Conservation (phyloP, 2,329 filamentous ascomycete species). For the Monosporascus sp. region DNA sequence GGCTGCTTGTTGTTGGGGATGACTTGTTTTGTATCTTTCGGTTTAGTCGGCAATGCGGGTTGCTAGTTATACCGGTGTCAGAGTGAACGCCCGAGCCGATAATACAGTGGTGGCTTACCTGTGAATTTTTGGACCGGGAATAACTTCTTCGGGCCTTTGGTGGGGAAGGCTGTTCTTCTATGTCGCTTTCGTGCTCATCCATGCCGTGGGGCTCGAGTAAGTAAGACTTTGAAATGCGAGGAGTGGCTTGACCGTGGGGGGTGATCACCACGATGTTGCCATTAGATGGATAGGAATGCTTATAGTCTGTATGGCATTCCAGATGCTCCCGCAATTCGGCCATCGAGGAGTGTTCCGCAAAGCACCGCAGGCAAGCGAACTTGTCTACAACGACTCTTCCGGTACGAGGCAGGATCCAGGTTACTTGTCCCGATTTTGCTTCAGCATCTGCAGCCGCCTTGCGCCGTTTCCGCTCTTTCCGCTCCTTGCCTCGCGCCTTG, state of each 20-base stretch:
- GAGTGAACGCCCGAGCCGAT: not conserved
- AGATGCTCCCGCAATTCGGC: slow-evolving; percentile 45
- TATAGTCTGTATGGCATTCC: slow-evolving; percentile 41
- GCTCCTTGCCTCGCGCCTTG: slow-evolving; percentile 48
- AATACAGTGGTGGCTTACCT: slow-evolving; percentile 10
- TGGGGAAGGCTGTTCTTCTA: slow-evolving; percentile 17
- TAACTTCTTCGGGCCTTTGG: slow-evolving; percentile 14
- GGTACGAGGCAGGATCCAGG: slow-evolving; percentile 42
- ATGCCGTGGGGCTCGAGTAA: slow-evolving; percentile 14
- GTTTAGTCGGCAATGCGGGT: slow-evolving; percentile 10
- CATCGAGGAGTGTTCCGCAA: slow-evolving; percentile 41
- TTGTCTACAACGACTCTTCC: slow-evolving; percentile 40
- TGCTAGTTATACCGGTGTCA: slow-evolving; percentile 11
- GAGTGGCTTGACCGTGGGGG: slow-evolving; percentile 19
- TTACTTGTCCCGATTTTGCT: slow-evolving; percentile 30
- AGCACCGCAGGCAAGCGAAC: slow-evolving; percentile 48
- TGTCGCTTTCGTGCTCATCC: slow-evolving; percentile 22
- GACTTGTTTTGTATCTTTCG: slow-evolving; percentile 30
- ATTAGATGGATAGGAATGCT: slow-evolving; percentile 32
- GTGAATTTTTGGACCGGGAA: slow-evolving; percentile 11
- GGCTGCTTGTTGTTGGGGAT: slow-evolving; percentile 47
- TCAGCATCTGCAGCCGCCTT: slow-evolving; percentile 22
- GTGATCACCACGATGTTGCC: slow-evolving; percentile 22
- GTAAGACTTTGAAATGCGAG: slow-evolving; percentile 14
- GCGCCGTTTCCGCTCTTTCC: slow-evolving; percentile 37